Evolutionary conservation across 2,329 filamentous ascomycete genomes (phyloP), one percentile per base, ranked within the genome.

Genomic region (Talaromyces amestolkiae): DNA sequence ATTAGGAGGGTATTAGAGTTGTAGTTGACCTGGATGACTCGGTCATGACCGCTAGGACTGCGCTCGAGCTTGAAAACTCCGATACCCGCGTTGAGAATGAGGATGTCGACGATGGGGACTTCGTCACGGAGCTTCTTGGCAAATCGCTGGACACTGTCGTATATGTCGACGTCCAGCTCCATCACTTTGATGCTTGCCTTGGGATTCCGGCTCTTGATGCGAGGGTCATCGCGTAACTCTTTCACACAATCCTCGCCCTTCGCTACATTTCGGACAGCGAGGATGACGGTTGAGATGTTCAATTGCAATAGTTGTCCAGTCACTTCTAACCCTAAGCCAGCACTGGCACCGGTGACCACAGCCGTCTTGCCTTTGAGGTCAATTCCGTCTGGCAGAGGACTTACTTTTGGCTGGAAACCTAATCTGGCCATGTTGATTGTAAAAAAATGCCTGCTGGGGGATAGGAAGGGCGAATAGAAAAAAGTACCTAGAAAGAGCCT

Each of bases 1-100:
- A 72, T 41, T 10, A 75, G 66, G 3, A 75, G 66, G 3, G 67
- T 63, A 7, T 74, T 75, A 13, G 72, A 72, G 41, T 68, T 65
- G 63, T 74, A 74, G 39, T 75, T 76, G 31, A 74, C 76, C 65
- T 83, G 81, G 11, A 80, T 60, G 15, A 68, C 70, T 6, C 71
- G 65, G 65, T 82, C 79, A 64, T 81, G 77, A 2, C 79, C 77
- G 4, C 56, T 66, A 13, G 69, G 39, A 24, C 66, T 69, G 41
- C 63, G 68, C 9, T 68, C 68, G 61, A 69, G 63, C 15, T 66
- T 68, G 3, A 72, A 11, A 1, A 64, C 61, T 13, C 64, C 64
- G 17, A 71, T 67, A 3, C 68, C 70, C 1, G 71, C 72, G 45
- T 72, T 73, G 22, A 74, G 69, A 45, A 74, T 68, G n/a, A 71